phyloP scores from a whole-genome alignment of 345 rosid genomes.

The Turritis glabra region DNA sequence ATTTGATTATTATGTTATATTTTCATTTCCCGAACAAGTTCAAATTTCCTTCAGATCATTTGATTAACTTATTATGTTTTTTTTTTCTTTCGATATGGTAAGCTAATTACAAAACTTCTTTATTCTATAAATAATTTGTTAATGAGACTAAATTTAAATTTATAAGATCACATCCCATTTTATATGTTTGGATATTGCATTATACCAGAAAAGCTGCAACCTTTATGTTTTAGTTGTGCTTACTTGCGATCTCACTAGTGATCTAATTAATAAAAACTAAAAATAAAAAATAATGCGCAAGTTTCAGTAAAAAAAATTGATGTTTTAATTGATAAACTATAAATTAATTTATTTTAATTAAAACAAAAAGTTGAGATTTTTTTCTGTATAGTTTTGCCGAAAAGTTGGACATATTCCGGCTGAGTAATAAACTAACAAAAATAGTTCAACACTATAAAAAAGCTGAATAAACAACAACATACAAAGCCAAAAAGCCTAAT shows the following conservation, averaged over 20 bases:
- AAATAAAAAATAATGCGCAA: background rate
- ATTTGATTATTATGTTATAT: background rate
- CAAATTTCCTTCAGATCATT: too few relatives aligned
- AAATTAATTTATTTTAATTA: background rate
- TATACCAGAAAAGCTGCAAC: too few relatives aligned
- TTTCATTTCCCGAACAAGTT: background rate
- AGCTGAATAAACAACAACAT: background rate
- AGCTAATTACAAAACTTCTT: background rate
- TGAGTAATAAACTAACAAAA: background rate
- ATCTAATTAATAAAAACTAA: too few relatives aligned
- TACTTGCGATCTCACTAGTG: too few relatives aligned
- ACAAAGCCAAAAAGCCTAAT: constrained; percentile 7
- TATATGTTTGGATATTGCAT: too few relatives aligned
- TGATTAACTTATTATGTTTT: too few relatives aligned
- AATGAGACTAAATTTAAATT: too few relatives aligned
- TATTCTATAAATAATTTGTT: too few relatives aligned
- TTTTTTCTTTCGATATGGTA: background rate
- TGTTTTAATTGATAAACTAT: background rate
- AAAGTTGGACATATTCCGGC: background rate
- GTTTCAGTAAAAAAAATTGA: background rate
- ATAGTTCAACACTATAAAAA: background rate
- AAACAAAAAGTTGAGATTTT: background rate
- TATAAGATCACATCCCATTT: too few relatives aligned
- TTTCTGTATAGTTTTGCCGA: background rate
- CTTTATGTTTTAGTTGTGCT: too few relatives aligned